These are phyloP conservation scores for Cercophora newfieldiana DNA, from an alignment of 495 filamentous ascomycete species.

Conservation along the genomic window DNA sequence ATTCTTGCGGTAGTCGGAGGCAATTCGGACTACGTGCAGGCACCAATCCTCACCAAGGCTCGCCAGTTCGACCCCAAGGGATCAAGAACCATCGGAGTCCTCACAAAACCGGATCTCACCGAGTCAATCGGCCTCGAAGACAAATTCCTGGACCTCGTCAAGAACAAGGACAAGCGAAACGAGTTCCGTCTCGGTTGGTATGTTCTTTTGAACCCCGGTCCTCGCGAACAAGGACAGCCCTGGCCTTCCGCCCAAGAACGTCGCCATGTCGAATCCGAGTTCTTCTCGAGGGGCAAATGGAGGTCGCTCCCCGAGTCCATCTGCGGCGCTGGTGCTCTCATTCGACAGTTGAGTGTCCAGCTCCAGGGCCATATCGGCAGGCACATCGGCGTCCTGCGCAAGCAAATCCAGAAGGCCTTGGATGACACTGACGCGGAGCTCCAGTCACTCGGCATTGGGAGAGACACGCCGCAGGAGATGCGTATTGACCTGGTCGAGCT, in stretches of 20 bases:
- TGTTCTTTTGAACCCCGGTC: slow-evolving; percentile 55
- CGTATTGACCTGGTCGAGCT: slow-evolving; percentile 41
- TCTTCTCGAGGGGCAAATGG: slow-evolving; percentile 48
- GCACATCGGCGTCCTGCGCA: slow-evolving; percentile 36
- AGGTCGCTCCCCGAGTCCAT: slow-evolving; percentile 31
- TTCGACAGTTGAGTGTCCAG: slow-evolving; percentile 39
- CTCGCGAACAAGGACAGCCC: slow-evolving; percentile 39
- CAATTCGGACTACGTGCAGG: slow-evolving; percentile 52
- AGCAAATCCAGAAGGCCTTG: slow-evolving; percentile 39
- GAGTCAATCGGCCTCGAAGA: slow-evolving; percentile 46
- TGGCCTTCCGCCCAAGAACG: slow-evolving; percentile 37
- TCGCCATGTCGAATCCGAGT: slow-evolving; percentile 29
- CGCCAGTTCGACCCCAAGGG: slow-evolving; percentile 47
- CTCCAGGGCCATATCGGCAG: slow-evolving; percentile 42
- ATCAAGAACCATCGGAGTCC: slow-evolving; percentile 49
- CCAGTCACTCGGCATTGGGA: slow-evolving; percentile 37
- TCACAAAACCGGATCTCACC: slow-evolving; percentile 55
- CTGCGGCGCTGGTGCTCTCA: slow-evolving; percentile 37
- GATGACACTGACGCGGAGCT: slow-evolving; percentile 42
- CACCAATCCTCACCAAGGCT: slow-evolving; percentile 48
- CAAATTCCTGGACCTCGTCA: slow-evolving; percentile 53
- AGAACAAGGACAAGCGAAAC: slow-evolving; percentile 56
- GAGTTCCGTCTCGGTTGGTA: slow-evolving; percentile 65
- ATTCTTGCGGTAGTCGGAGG: slow-evolving; percentile 56
- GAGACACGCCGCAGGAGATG: slow-evolving; percentile 42